These are phyloP conservation scores for Beauveria bassiana DNA, from an alignment of 2,329 filamentous ascomycete genomes.

Conservation along the genomic window DNA sequence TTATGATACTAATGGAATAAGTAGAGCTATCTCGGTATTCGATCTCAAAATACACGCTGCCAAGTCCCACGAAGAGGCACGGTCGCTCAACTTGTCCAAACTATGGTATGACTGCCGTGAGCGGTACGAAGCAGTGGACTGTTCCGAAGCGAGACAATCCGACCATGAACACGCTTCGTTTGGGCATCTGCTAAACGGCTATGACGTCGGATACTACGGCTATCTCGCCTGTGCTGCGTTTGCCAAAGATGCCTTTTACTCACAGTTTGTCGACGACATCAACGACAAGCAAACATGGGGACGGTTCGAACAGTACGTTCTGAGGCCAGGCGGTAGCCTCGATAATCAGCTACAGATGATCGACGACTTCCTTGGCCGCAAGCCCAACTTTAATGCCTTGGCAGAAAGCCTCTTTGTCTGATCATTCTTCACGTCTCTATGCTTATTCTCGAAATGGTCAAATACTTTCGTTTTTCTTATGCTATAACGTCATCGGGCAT, in stretches of 20 bases:
- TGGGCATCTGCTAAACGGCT: not conserved
- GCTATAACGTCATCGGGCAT: too few relatives aligned
- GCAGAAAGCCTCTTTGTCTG: not conserved
- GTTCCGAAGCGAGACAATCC: not conserved
- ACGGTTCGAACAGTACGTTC: not conserved
- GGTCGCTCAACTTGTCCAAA: not conserved
- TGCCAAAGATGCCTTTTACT: constrained; percentile 1
- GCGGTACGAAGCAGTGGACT: not conserved
- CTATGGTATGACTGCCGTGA: not conserved
- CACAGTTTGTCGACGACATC: not conserved
- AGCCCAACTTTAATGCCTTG: not conserved
- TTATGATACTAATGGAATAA: not conserved
- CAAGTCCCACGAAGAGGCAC: not conserved
- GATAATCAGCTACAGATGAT: not conserved
- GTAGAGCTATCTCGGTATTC: not conserved
- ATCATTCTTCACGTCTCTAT: not conserved
- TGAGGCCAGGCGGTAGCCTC: not conserved
- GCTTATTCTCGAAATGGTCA: not conserved
- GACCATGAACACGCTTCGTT: not conserved
- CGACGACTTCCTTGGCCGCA: not conserved
- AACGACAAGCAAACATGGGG: not conserved
- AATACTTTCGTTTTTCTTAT: not conserved
- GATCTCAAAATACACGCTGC: not conserved
- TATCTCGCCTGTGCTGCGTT: constrained; percentile 1
- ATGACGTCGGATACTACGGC: not conserved